Evolutionary conservation across 306 rosid genomes (phyloP).

Genomic region (Dalbergia cultrata): DNA sequence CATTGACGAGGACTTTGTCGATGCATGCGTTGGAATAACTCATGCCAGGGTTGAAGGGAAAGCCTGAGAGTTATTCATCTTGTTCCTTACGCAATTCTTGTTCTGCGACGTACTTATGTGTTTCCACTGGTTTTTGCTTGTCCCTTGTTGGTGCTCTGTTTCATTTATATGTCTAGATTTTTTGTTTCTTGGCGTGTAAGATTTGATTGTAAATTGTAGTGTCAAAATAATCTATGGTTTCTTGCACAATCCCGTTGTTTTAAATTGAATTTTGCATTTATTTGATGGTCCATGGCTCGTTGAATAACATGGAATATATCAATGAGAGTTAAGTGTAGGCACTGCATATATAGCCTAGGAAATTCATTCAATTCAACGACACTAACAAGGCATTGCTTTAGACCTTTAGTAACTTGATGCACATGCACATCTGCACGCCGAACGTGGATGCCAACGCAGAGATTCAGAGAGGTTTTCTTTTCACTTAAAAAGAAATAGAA

Average conservation of each 20-base stretch:
- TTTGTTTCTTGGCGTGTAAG: not conserved
- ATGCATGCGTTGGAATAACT: constrained; percentile 80
- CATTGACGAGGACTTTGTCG: constrained; percentile 84
- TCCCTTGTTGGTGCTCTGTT: not conserved
- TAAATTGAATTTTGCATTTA: not conserved
- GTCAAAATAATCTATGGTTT: not conserved
- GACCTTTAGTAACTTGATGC: not conserved
- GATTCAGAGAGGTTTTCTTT: not conserved
- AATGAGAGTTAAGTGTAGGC: no score
- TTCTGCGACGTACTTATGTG: not conserved
- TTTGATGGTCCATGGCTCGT: not conserved
- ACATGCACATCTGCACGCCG: not conserved
- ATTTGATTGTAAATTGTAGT: constrained; percentile 3
- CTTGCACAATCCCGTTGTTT: not conserved
- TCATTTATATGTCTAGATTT: not conserved
- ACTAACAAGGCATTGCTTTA: not conserved
- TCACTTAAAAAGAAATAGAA: no score
- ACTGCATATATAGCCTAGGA: not conserved
- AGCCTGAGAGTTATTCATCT: constrained; percentile 39
- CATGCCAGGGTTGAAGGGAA: constrained; percentile 78
- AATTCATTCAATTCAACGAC: not conserved
- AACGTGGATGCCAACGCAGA: not conserved
- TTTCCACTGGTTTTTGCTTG: not conserved
- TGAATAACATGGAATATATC: not conserved
- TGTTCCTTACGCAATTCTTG: not conserved